Conservation (phyloP, 306 rosid genomes). For the Potentilla sterilis region DNA sequence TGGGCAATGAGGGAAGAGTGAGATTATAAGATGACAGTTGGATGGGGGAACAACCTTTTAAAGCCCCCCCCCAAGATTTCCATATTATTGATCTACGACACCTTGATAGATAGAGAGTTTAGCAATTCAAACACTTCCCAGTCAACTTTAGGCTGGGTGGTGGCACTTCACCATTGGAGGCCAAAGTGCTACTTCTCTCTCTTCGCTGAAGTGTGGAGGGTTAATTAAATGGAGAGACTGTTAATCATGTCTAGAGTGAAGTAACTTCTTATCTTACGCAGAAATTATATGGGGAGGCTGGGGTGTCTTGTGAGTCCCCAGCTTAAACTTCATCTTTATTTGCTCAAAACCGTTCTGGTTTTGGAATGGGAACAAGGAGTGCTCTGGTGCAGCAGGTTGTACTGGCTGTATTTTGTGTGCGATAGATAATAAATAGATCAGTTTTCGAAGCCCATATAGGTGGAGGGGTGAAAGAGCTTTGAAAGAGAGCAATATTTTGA, state of each 20-base stretch:
- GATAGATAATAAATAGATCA: background rate
- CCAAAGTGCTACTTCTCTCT: background rate
- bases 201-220: background rate
- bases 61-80: background rate
- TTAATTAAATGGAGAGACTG: background rate
- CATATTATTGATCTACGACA: background rate
- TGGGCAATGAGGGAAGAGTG: background rate
- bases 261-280: background rate
- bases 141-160: background rate
- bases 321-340: background rate
- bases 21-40: background rate
- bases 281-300: background rate
- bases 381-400: background rate
- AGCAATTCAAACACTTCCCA: background rate
- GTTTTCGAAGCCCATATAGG: background rate
- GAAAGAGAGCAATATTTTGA: background rate
- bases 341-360: background rate
- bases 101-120: background rate
- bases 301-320: background rate
- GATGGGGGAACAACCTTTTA: background rate
- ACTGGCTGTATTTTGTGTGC: background rate
- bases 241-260: background rate
- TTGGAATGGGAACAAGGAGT: background rate
- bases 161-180: background rate
- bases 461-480: background rate